Evolutionary conservation across 139 green algal genomes (phyloP), one percentile per base, ranked within the genome.

Genomic region (Microglena sp.): DNA sequence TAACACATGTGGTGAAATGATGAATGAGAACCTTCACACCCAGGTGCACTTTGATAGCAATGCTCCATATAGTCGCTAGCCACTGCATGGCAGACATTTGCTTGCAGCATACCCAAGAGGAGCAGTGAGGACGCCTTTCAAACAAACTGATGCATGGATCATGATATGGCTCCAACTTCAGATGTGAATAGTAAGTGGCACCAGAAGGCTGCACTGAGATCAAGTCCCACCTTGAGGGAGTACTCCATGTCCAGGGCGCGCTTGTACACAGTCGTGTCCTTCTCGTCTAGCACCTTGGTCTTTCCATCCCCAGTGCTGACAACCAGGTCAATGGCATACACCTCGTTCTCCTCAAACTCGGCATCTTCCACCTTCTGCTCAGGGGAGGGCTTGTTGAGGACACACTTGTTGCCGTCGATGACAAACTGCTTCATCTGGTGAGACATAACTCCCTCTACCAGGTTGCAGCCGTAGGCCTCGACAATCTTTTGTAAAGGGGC

Each of bases 261-360:
- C 84, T 98, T 98, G 87, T 94, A 99, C 56, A 99, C 87, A 0
- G 86, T 94, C 29, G 94, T 99, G 82, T 95, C 84, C 80, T 89
- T 94, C 82, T 99, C 94, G 60, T 99, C 93, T 30, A 89, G 53
- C 43, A 93, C 67, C 46, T 74, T 76, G 44, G 81, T 43, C 66
- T 92, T 93, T 58, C 89, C 89, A 72, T 95, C 89, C 31, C 92
- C 92, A 2, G 80, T 91, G 82, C 73, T 77, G 45, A 99, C 78
- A 5, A 97, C 84, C 27, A 98, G 90, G 75, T 99, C 93, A 18
- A 99, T 81, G 15, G 89, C 90, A 29, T 96, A 95, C 64, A 70
- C 93, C 78, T 98, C 93, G 61, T 96, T 93, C 62, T 92, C 86
- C 77, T 96, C 89, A 78, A 99, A 97, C 74, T 95, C 86, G 0